Percentiles rank a stretch among this genome's conserved stretches.
Conservation (phyloP, 2,329 filamentous ascomycete species). For the Neofusicoccum sp. region DNA sequence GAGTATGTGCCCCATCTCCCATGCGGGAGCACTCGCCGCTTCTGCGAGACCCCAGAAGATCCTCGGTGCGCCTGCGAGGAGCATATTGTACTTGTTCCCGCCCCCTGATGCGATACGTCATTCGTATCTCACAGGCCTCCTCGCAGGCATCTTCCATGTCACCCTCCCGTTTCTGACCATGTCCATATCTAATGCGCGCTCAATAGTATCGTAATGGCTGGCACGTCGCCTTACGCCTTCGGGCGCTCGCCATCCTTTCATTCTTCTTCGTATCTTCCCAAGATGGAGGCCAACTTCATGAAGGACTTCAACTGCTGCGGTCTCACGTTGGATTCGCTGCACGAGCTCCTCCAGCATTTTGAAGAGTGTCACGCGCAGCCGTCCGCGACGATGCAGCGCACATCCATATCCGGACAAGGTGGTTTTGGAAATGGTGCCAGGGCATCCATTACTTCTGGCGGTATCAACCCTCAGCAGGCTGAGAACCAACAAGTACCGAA, state of each 20-base stretch:
- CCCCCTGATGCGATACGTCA: not conserved
- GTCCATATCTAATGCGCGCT: conserved; percentile 16
- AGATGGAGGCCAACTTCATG: conserved; percentile 97
- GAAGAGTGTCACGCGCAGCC: conserved; percentile 84
- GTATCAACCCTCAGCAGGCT: conserved; percentile 35
- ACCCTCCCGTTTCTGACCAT: not conserved
- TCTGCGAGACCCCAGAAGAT: not conserved
- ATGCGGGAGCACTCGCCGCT: not conserved
- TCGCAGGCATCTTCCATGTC: not conserved
- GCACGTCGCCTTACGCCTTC: conserved; percentile 85
- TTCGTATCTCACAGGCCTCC: not conserved
- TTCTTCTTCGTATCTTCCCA: conserved; percentile 93
- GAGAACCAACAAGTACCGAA: conserved; percentile 9
- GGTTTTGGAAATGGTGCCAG: conserved; percentile 21
- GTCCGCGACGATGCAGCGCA: conserved; percentile 32
- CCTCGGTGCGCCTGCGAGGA: not conserved
- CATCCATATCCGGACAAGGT: conserved; percentile 50
- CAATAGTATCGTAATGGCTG: conserved; percentile 85
- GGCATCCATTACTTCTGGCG: not conserved
- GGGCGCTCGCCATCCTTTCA: conserved; percentile 93
- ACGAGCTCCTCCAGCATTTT: conserved; percentile 94
- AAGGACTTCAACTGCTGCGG: conserved; percentile 95
- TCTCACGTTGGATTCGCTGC: conserved; percentile 81
- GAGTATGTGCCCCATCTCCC: conserved; percentile 68
- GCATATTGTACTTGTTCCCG: not conserved